phyloP scores from a whole-genome alignment of 2,329 filamentous ascomycete species.

The Geosmithia flava region DNA sequence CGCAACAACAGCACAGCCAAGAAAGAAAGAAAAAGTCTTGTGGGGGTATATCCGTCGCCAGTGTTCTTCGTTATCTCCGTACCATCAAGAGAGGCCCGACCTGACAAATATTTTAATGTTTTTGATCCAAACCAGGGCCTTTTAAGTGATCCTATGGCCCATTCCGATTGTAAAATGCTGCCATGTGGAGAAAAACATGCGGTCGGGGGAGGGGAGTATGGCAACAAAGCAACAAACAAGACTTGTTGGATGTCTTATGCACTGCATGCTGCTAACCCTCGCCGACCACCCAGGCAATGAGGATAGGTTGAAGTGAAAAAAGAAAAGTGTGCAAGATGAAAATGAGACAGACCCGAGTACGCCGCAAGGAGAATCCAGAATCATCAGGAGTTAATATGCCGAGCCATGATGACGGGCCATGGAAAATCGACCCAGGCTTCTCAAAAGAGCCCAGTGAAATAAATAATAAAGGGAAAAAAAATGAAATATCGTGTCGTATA shows the following conservation, averaged over 20 bases:
- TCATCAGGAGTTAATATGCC: conserved; percentile 1
- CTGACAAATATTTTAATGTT: background rate
- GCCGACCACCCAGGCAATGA: background rate
- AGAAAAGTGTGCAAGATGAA: conserved; percentile 1
- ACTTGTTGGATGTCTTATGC: background rate
- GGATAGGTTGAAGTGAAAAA: conserved; percentile 1
- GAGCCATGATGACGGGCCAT: background rate
- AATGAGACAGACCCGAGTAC: conserved; percentile 2
- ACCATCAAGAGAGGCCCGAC: conserved; percentile 1
- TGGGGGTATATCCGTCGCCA: conserved; percentile 8
- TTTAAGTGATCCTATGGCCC: conserved; percentile 1
- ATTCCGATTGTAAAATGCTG: background rate
- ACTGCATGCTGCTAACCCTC: background rate
- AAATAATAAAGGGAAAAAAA: conserved; percentile 1
- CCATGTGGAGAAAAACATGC: background rate
- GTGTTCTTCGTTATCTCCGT: conserved; percentile 2
- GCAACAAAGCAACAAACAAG: background rate
- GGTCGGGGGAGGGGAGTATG: background rate
- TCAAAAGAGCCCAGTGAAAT: background rate
- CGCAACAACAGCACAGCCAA: conserved; percentile 3
- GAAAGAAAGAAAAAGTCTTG: conserved; percentile 2
- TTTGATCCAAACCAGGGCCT: background rate
- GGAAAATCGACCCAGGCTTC: background rate
- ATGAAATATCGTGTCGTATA: conserved; percentile 2
- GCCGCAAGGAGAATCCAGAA: conserved; percentile 2